Evolutionary conservation across 2,329 filamentous ascomycete genomes (phyloP), one percentile per base, ranked within the genome.

Genomic region (Botrytis galanthina): DNA sequence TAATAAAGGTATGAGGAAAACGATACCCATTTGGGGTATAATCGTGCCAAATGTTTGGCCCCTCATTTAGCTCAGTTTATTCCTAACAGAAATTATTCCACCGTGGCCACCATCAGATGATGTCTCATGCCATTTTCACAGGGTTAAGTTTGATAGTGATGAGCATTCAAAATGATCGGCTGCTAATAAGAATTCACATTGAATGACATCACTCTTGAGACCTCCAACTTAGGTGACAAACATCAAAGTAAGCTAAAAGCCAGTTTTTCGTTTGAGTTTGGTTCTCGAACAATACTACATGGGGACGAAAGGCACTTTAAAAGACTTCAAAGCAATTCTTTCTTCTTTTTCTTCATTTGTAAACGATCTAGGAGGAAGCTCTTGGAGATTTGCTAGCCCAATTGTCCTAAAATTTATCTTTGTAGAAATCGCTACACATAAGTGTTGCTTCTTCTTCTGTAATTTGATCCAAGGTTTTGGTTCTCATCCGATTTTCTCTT

Each of bases 301-400:
- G 37, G 18, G 51, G 1, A 12, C 16, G 4, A 10, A n/a, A 3
- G 16, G 20, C 0, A 0, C n/a, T 63, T 16, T 20, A 5, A 9
- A 12, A 63, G 1, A 44, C 6, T 12, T 29, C 8, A 29, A 32
- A 12, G 7, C 14, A 29, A 12, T 20, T 37, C 2, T 20, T 29
- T 29, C 37, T 29, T 18, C 6, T 29, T 7, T 63, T 29, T 42
- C 14, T 42, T 4, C 4, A 29, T 42, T 42, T 22, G 12, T 39
- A 8, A 20, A 18, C 7, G 18, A 1, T 20, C 8, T 1, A 42
- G 4, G 26, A 42, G n/a, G 14, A 16, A 8, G 0, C 12, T 29
- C 4, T 20, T n/a, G 16, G 1, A 32, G 6, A 14, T 29, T 62
- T 9, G 10, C 26, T 16, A 62, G 14, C 26, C 20, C n/a, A n/a